Conservation (phyloP, 805 yeast species). For the Cyberlindnera maclurae region DNA sequence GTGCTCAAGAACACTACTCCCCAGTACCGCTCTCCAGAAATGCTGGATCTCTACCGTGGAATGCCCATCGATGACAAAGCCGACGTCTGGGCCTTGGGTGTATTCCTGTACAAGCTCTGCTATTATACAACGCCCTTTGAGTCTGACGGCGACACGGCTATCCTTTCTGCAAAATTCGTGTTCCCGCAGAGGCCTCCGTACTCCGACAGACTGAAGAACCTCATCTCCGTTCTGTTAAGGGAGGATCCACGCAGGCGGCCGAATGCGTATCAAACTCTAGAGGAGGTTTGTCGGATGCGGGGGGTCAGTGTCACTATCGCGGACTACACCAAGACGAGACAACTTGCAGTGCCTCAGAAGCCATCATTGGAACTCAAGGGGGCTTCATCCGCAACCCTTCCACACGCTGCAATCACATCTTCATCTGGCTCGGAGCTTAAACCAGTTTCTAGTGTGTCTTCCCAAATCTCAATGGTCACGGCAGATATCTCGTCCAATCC, state of each 20-base stretch:
- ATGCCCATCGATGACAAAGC: slow-evolving; percentile 74
- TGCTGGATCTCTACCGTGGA: slow-evolving; percentile 65
- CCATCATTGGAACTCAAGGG: slow-evolving; percentile 3
- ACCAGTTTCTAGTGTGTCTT: too few relatives aligned
- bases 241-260: slow-evolving; percentile 71
- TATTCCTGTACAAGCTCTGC: slow-evolving; percentile 68
- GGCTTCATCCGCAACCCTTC: neutral
- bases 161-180: slow-evolving; percentile 46
- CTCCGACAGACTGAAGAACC: slow-evolving; percentile 53
- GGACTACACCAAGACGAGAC: slow-evolving; percentile 29
- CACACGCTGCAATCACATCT: too few relatives aligned
- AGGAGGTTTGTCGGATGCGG: slow-evolving; percentile 59
- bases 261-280: slow-evolving; percentile 61
- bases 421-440: too few relatives aligned
- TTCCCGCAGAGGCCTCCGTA: slow-evolving; percentile 52
- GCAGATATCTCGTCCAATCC: too few relatives aligned
- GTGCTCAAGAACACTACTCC: slow-evolving; percentile 77
- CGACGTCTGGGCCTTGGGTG: slow-evolving; percentile 83
- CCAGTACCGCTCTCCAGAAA: slow-evolving; percentile 79
- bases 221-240: slow-evolving; percentile 53
- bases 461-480: too few relatives aligned
- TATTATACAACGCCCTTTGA: slow-evolving; percentile 84
- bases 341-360: slow-evolving; percentile 7
- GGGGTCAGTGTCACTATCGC: slow-evolving; percentile 37
- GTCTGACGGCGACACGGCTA: slow-evolving; percentile 53